phyloP scores from a whole-genome alignment of 352 stramenopile genomes.

The Pythium phragmitis region DNA sequence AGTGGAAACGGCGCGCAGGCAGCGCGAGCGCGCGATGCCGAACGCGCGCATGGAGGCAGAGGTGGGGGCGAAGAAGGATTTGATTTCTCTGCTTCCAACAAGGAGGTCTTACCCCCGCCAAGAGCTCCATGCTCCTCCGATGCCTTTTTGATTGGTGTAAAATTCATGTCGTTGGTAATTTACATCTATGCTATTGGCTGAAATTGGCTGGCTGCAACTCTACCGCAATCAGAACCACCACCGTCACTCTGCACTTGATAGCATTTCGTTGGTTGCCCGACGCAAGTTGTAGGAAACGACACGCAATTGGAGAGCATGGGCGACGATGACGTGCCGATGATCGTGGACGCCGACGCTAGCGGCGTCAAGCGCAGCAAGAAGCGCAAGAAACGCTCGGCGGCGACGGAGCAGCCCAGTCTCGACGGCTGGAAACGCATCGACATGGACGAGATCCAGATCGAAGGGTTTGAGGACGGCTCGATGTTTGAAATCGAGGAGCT shows the following conservation, averaged over 20 bases:
- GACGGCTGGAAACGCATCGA: conserved; percentile 68
- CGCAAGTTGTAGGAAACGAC: conserved; percentile 4
- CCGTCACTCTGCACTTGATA: neutral
- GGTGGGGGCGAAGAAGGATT: conserved; percentile 4
- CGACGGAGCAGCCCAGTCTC: conserved; percentile 5
- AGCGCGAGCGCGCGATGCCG: conserved; percentile 21
- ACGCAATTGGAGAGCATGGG: conserved; percentile 6
- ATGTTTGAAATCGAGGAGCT: conserved; percentile 85
- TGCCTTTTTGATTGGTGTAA: conserved; percentile 9
- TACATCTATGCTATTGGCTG: conserved; percentile 13
- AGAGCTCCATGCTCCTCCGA: neutral
- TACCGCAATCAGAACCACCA: conserved; percentile 16
- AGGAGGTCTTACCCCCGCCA: neutral
- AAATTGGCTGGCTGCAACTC: conserved; percentile 19
- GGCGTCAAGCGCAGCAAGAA: conserved; percentile 48
- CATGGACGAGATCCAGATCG: conserved; percentile 68
- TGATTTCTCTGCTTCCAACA: conserved; percentile 4
- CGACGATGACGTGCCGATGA: conserved; percentile 32
- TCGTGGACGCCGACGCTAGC: conserved; percentile 22
- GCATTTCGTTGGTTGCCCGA: conserved; percentile 18
- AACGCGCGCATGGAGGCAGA: conserved; percentile 22
- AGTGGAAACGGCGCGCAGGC: conserved; percentile 12
- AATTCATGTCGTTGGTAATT: conserved; percentile 5
- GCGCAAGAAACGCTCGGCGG: conserved; percentile 50
- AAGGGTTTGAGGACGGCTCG: conserved; percentile 85